Conservation (phyloP, 768 basidiomycete genomes). For the Dentipellis sp. region DNA sequence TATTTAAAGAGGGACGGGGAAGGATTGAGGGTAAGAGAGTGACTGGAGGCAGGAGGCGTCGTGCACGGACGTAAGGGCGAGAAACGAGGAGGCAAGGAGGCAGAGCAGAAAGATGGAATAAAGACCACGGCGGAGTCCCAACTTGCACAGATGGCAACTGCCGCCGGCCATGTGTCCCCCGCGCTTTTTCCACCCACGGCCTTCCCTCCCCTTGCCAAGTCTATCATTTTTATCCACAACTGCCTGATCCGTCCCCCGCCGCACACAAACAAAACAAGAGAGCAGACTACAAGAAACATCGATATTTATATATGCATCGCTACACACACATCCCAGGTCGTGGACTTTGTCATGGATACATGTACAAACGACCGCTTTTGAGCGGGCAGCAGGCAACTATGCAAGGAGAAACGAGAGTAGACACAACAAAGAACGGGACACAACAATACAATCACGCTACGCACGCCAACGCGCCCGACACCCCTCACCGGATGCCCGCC, state of each 20-base stretch:
- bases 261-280: too few species aligned
- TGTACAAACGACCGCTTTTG: neutral
- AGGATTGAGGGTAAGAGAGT: neutral
- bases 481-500: slow-evolving; percentile 68
- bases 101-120: neutral
- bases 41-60: neutral
- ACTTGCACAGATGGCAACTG: neutral
- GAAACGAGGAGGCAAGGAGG: neutral
- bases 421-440: slow-evolving; percentile 5
- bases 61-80: neutral
- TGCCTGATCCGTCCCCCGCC: neutral
- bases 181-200: neutral
- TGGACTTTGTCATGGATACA: slow-evolving; percentile 3
- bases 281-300: too few species aligned
- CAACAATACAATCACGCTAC: slow-evolving; percentile 10
- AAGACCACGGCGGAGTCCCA: neutral
- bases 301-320: neutral
- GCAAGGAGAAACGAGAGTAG: neutral
- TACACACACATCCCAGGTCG: slow-evolving; percentile 1
- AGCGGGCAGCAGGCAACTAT: neutral
- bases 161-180: neutral
- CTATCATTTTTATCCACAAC: neutral
- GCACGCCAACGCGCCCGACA: neutral
- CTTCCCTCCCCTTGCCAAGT: neutral
- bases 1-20: neutral